Base-by-base conservation (phyloP, 2,329 filamentous ascomycete genomes). In the Graphiopsis chlorocephala region DNA sequence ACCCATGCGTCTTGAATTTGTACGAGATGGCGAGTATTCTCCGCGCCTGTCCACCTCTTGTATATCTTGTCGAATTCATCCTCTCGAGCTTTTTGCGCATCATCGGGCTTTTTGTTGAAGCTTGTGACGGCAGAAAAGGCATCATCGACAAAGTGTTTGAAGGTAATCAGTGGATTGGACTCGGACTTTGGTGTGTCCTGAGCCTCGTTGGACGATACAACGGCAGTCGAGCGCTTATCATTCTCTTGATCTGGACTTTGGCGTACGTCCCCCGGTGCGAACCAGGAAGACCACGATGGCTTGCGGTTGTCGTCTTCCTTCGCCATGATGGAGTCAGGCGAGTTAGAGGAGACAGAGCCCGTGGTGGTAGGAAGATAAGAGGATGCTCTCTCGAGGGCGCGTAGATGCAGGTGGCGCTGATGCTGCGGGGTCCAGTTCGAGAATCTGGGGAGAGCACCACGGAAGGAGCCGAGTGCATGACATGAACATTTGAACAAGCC, bases 71-170 rank as follows among this genome's bases (percentile, higher is more conserved):
- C 28, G 20, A 38, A 11, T n/a, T 31, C 10, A 25, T 33, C 11
- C 17, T 60, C 26, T 33, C 10, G n/a, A 14, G 20, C 45, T n/a
- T 52, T 7, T 31, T 42, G 25, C 25, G 15, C 23, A 47, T n/a
- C 47, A 23, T 23, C 5, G 17, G 6, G 11, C 47, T 25, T 55
- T 17, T 17, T 55, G 4, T 35, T 17, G 6, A 64, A 57, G 14
- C 38, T n/a, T 15, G 53, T 26, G 42, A 64, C 7, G 17, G 81
- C 82, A 10, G 80, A 82, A 69, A 87, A 80, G 64, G 85, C 83
- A 55, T 83, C 81, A 69, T 88, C 86, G 64, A 85, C 84, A 72
- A 85, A 86, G 67, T 83, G 84, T 69, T 86, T 86, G 76, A 88
- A 87, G 31, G 82, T 79, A 64, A 86, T 81, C 74, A 88, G 87